Percentiles rank a stretch among this genome's conserved stretches.
Conservation (phyloP, 2,329 filamentous ascomycete species). For the Alternaria brassicicola region DNA sequence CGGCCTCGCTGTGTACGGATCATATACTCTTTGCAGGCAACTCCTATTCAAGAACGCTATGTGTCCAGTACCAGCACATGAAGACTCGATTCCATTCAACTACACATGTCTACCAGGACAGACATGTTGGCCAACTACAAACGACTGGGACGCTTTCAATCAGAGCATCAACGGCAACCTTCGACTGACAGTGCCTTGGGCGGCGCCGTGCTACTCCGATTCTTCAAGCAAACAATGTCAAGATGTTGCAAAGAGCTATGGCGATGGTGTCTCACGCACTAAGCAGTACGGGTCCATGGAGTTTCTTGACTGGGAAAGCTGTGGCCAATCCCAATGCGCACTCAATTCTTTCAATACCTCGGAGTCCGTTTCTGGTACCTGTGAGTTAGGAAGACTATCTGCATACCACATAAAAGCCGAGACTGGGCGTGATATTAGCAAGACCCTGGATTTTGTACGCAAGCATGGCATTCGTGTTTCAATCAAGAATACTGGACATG, state of each 20-base stretch:
- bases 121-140: constrained; percentile 43
- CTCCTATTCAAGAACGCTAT: not conserved
- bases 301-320: constrained; percentile 46
- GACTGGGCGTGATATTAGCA: constrained; percentile 33
- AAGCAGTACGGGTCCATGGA: constrained; percentile 44
- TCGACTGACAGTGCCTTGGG: constrained; percentile 40
- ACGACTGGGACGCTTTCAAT: constrained; percentile 43
- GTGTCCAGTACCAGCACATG: not conserved
- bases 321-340: constrained; percentile 38
- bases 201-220: constrained; percentile 37
- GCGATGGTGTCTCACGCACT: constrained; percentile 33
- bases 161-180: constrained; percentile 40
- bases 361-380: constrained; percentile 33
- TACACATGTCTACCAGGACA: constrained; percentile 47
- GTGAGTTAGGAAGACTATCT: constrained; percentile 43
- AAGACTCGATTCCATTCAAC: constrained; percentile 17
- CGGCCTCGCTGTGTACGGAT: constrained; percentile 9
- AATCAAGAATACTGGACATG: constrained; percentile 48
- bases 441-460: constrained; percentile 37
- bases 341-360: constrained; percentile 36
- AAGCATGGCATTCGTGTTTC: constrained; percentile 42
- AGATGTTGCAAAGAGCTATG: constrained; percentile 29
- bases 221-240: constrained; percentile 29
- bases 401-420: constrained; percentile 43
- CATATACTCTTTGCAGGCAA: constrained; percentile 2